These are phyloP conservation scores for Phanerochaete sordida DNA, from an alignment of 768 basidiomycete genomes.

Conservation along the genomic window DNA sequence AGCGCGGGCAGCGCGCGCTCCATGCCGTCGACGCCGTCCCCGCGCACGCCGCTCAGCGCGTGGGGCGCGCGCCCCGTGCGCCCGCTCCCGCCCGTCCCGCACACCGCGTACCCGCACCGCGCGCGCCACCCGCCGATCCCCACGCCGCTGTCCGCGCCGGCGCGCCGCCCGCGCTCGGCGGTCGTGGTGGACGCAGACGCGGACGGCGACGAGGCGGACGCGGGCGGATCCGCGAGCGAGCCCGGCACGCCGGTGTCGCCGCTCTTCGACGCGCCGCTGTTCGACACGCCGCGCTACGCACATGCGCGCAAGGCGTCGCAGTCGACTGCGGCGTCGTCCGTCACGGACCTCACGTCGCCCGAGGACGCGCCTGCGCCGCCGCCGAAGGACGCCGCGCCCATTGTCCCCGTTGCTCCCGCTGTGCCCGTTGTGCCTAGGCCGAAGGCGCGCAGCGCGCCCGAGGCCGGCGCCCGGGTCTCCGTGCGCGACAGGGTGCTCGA, in stretches of 20 bases:
- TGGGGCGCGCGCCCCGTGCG: background rate
- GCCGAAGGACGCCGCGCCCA: background rate
- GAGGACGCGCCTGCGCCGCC: background rate
- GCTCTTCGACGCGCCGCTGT: slow-evolving; percentile 4
- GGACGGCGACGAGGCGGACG: too few relatives aligned
- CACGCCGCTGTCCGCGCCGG: background rate
- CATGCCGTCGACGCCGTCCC: background rate
- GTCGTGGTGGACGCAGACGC: too few relatives aligned
- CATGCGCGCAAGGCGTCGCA: slow-evolving; percentile 15
- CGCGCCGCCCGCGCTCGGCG: too few relatives aligned
- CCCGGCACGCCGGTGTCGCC: slow-evolving; percentile 9
- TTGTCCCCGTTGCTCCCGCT: too few relatives aligned
- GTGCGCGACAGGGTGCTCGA: slow-evolving; percentile 5
- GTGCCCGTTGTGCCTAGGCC: background rate
- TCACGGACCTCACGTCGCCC: background rate
- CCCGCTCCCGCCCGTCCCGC: background rate
- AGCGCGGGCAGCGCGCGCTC: slow-evolving; percentile 6
- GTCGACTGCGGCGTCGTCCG: slow-evolving; percentile 15
- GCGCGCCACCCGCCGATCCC: too few relatives aligned
- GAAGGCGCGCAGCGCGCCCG: slow-evolving; percentile 1
- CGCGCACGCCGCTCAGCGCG: background rate
- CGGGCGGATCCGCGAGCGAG: background rate
- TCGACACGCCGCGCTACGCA: slow-evolving; percentile 4
- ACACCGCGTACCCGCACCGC: too few relatives aligned
- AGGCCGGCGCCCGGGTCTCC: background rate